Evolutionary conservation across 331 rosid species (phyloP), one percentile per base, ranked within the genome.

Genomic region (Saraca asoca): DNA sequence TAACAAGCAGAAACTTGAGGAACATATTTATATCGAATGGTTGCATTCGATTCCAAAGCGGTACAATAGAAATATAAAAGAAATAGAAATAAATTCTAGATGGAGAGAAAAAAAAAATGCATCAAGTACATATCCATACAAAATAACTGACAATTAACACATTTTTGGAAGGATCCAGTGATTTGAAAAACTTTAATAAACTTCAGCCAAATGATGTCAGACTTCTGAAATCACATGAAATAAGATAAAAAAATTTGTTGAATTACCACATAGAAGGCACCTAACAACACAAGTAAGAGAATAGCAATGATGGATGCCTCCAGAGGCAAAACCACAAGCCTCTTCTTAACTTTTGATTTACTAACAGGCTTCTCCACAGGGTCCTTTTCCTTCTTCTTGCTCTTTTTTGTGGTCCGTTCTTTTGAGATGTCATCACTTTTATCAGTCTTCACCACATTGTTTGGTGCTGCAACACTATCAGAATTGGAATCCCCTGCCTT

Each of bases 181-280:
- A 51, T 57, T 80, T 43, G 31, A 24, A 70, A 53, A 64, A 31
- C 58, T 16, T 35, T 12, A 51, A 51, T 10, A 51, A 59, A 50
- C 63, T 43, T 77, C 42, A 51, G 51, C 56, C 41, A 62, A 64
- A 59, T 5, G 18, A 69, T 17, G 14, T 45, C 18, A 24, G 52
- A 73, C 38, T 60, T 73, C 37, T 39, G 34, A 77, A 73, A 78
- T n/a, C 20, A 58, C 41, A 35, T 8, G 31, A 24, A 65, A 71
- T 46, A 58, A 68, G 43, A 52, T 17, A 49, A 54, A 66, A 48
- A 5, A 14, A 62, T 66, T 14, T 58, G 57, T 17, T 59, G 55
- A 68, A 52, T 73, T 90, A 94, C 99, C 99, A 90, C 99, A 85
- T 94, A 94, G 91, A 94, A 94, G 78, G 99, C 97, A 60, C 92